Evolutionary conservation across 805 yeast species (phyloP).

Genomic region (Nakazawaea ambrosiae): DNA sequence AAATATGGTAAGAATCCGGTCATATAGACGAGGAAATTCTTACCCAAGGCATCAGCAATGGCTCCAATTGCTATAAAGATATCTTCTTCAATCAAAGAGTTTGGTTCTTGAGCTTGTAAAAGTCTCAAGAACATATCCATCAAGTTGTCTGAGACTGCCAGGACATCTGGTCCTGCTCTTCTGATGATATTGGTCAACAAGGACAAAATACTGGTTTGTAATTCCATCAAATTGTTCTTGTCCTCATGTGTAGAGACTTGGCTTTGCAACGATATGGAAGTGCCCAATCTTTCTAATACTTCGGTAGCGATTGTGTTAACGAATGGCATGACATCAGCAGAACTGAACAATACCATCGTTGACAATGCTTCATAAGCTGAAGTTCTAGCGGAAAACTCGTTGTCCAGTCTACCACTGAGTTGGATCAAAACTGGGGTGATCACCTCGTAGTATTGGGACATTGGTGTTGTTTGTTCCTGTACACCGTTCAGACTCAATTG

Average conservation of each 20-base stretch:
- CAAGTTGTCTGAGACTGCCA: constrained; percentile 67
- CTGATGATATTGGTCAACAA: constrained; percentile 79
- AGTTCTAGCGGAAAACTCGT: constrained; percentile 83
- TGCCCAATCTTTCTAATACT: constrained; percentile 63
- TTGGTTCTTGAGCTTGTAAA: constrained; percentile 50
- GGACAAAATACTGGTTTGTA: constrained; percentile 76
- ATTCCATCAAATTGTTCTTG: constrained; percentile 73
- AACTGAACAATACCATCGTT: constrained; percentile 68
- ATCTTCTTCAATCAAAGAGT: constrained; percentile 88
- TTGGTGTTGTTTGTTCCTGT: constrained; percentile 42
- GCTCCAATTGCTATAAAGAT: constrained; percentile 89
- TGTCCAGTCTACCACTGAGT: constrained; percentile 67
- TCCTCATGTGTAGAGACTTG: constrained; percentile 65
- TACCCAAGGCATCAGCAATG: constrained; percentile 74
- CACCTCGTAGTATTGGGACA: constrained; percentile 67
- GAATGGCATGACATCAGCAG: constrained; percentile 59
- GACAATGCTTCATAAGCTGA: constrained; percentile 96
- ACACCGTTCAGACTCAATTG: constrained; percentile 58
- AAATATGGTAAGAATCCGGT: constrained; percentile 78
- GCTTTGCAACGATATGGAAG: constrained; percentile 53
- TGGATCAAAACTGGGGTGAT: constrained; percentile 65
- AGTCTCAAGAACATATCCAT: constrained; percentile 79
- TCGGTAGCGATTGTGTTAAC: constrained; percentile 72
- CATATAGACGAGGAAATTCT: constrained; percentile 67
- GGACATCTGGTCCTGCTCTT: constrained; percentile 63